Conservation (phyloP, 768 basidiomycete genomes). For the Lactifluus piperatus region DNA sequence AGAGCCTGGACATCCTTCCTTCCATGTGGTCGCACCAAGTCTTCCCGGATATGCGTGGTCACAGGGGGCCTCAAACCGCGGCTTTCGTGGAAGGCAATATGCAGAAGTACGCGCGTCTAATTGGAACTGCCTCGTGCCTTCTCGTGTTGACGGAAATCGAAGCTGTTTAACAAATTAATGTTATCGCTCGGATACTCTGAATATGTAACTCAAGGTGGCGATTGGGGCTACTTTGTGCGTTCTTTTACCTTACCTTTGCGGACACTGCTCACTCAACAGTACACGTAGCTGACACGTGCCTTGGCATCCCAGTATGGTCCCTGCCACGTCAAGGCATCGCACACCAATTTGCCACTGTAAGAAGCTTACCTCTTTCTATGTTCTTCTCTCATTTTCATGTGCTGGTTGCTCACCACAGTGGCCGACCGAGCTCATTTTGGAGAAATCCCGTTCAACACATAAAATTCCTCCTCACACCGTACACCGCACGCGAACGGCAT, state of each 20-base stretch:
- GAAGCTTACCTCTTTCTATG: neutral
- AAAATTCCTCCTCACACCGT: constrained; percentile 25
- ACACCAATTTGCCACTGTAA: constrained; percentile 28
- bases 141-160: neutral
- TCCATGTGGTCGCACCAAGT: constrained; percentile 26
- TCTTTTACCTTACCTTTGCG: neutral
- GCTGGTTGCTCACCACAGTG: constrained; percentile 19
- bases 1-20: constrained; percentile 20
- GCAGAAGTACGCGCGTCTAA: constrained; percentile 20
- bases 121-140: neutral
- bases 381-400: neutral
- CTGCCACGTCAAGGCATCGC: constrained; percentile 26
- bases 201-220: constrained; percentile 40
- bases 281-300: constrained; percentile 24
- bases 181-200: constrained; percentile 24
- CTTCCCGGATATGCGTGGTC: constrained; percentile 27
- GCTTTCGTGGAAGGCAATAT: constrained; percentile 22
- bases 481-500: constrained; percentile 30
- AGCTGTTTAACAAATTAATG: constrained; percentile 27
- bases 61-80: constrained; percentile 22
- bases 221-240: constrained; percentile 36
- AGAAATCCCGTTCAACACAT: constrained; percentile 26
- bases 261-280: neutral
- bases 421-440: constrained; percentile 21
- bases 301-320: constrained; percentile 22